Conservation (phyloP, 164 flowering plant genomes). For the Vitis cinerea region DNA sequence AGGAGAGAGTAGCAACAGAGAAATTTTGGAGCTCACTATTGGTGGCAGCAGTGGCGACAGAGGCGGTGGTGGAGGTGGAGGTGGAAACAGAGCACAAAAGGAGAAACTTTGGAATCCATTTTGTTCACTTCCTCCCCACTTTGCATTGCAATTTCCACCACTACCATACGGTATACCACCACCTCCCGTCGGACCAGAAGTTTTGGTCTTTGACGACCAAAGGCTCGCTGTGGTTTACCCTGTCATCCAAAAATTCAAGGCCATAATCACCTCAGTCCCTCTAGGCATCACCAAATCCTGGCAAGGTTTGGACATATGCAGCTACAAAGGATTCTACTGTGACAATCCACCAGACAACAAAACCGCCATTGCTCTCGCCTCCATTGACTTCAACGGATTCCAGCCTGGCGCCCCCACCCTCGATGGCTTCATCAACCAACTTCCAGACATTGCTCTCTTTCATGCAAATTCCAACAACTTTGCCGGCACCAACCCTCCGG, state of each 20-base stretch:
- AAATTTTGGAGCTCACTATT: too few relatives aligned
- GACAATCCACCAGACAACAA: slow-evolving; percentile 45
- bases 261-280: slow-evolving; percentile 47
- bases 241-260: slow-evolving; percentile 45
- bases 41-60: too few relatives aligned
- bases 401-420: slow-evolving; percentile 40
- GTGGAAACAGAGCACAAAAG: too few relatives aligned
- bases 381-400: slow-evolving; percentile 52
- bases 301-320: slow-evolving; percentile 51
- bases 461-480: slow-evolving; percentile 68
- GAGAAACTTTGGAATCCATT: too few relatives aligned
- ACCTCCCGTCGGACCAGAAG: background rate
- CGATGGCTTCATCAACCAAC: slow-evolving; percentile 42
- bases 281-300: slow-evolving; percentile 39
- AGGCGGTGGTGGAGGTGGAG: too few relatives aligned
- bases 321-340: slow-evolving; percentile 55
- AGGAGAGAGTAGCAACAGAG: too few relatives aligned
- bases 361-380: slow-evolving; percentile 38
- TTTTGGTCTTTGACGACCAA: slow-evolving; percentile 26
- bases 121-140: background rate
- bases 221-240: slow-evolving; percentile 44
- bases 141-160: too few relatives aligned
- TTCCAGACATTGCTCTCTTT: slow-evolving; percentile 59
- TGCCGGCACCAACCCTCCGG: slow-evolving; percentile 33
- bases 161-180: background rate